A percentile compares a stretch with the other conserved stretches of the same genome.
Conservation (phyloP, 176 grass and related monocot species). For the Canna indica region DNA sequence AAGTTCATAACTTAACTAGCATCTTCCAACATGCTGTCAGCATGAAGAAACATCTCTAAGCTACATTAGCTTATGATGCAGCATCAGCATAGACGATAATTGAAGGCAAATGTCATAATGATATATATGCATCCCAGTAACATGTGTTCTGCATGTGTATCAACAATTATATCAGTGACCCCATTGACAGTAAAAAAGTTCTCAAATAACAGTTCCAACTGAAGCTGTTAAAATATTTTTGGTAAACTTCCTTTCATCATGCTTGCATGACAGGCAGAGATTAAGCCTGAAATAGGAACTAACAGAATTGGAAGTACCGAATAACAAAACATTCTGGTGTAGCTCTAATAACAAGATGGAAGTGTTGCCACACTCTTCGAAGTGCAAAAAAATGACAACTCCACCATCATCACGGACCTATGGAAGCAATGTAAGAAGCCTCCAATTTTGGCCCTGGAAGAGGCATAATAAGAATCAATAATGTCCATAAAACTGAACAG, state of each 20-base stretch:
- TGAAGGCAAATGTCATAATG: neutral
- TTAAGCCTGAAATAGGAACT: neutral
- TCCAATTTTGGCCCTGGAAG: slow-evolving; percentile 14
- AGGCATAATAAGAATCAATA: slow-evolving; percentile 5
- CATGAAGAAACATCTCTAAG: neutral
- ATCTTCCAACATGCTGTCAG: neutral
- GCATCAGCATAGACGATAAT: neutral
- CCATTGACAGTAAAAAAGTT: neutral
- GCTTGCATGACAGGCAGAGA: neutral
- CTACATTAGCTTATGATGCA: neutral
- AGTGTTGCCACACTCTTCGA: slow-evolving; percentile 6
- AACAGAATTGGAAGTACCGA: neutral
- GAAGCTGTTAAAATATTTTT: neutral
- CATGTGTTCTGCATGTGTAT: neutral
- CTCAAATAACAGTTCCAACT: neutral
- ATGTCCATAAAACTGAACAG: slow-evolving; percentile 4
- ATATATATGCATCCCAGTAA: neutral
- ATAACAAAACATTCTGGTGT: neutral
- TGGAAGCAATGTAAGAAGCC: slow-evolving; percentile 10
- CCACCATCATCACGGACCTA: slow-evolving; percentile 8
- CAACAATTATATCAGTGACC: neutral
- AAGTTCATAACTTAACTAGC: neutral
- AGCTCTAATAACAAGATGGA: slow-evolving; percentile 6
- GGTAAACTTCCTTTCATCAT: neutral
- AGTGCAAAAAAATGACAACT: neutral